A percentile compares a stretch with the other conserved stretches of the same genome.
Conservation (phyloP, 2,329 filamentous ascomycete species). For the Uncinocarpus reesii region DNA sequence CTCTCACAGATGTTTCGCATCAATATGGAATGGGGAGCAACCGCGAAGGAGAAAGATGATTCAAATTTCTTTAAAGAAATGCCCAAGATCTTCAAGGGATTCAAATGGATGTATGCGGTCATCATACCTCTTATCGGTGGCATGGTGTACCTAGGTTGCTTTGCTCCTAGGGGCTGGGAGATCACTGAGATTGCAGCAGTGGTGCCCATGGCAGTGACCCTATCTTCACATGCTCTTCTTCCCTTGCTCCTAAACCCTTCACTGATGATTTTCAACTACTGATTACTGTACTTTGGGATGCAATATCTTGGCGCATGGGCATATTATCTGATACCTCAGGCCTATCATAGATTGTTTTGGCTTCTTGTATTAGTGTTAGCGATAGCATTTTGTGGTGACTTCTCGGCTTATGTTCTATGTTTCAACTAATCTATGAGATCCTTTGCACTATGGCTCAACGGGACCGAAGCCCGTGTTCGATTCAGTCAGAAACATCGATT, state of each 20-base stretch:
- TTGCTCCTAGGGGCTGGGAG: conserved; percentile 30
- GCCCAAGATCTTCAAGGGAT: conserved; percentile 65
- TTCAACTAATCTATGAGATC: too few relatives aligned
- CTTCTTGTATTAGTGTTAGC: neutral
- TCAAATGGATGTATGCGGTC: conserved; percentile 56
- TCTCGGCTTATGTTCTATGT: too few relatives aligned
- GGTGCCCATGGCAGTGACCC: conserved; percentile 18
- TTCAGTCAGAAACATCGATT: too few relatives aligned
- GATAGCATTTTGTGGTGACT: neutral
- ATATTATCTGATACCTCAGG: neutral
- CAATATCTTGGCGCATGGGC: neutral
- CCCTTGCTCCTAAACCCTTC: conserved; percentile 19
- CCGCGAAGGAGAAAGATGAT: conserved; percentile 62
- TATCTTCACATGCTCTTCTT: conserved; percentile 18
- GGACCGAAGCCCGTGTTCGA: too few relatives aligned
- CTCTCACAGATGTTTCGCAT: conserved; percentile 75
- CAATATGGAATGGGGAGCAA: conserved; percentile 78
- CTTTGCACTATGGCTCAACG: too few relatives aligned
- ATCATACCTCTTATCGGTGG: conserved; percentile 19
- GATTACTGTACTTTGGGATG: neutral
- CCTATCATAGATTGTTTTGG: neutral
- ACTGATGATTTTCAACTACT: conserved; percentile 21
- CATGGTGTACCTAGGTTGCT: conserved; percentile 24
- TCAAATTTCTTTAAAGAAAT: conserved; percentile 80
- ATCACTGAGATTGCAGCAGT: conserved; percentile 26